phyloP scores from a whole-genome alignment of 2,329 filamentous ascomycete genomes.

The Cercospora zeina region DNA sequence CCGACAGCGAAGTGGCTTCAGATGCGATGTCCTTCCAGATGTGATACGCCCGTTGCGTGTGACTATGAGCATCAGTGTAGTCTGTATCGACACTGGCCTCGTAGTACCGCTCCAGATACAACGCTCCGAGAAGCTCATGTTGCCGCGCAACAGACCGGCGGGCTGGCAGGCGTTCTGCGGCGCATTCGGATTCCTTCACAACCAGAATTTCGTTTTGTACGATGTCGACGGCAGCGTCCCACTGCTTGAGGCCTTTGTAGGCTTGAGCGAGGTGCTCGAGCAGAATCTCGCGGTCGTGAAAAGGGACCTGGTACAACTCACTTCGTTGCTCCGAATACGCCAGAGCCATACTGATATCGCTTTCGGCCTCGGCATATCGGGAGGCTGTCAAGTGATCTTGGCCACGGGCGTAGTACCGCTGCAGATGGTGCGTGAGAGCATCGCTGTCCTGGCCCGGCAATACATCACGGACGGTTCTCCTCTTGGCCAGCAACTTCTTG shows the following conservation, averaged over 20 bases:
- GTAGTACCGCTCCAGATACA: neutral
- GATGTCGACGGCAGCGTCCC: conserved; percentile 1
- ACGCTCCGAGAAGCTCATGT: conserved; percentile 3
- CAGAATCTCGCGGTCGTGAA: conserved; percentile 1
- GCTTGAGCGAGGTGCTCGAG: conserved; percentile 6
- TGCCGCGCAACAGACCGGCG: neutral
- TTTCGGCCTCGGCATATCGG: neutral
- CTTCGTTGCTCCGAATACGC: conserved; percentile 6
- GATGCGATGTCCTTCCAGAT: neutral
- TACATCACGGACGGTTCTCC: neutral
- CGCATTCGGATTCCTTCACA: neutral
- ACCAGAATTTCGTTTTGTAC: neutral
- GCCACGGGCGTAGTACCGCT: neutral
- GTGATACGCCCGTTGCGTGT: neutral
- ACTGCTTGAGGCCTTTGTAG: neutral
- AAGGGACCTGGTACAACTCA: neutral
- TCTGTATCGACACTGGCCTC: neutral
- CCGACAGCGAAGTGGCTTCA: neutral
- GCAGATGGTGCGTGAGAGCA: conserved; percentile 4
- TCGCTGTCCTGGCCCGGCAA: neutral
- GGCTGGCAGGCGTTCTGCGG: neutral
- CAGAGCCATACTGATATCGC: conserved; percentile 1
- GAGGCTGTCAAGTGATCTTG: neutral
- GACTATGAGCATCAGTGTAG: neutral
- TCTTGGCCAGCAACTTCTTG: neutral